Evolutionary conservation across 2,329 filamentous ascomycete species (phyloP).

Genomic region (Neurospora crassa): DNA sequence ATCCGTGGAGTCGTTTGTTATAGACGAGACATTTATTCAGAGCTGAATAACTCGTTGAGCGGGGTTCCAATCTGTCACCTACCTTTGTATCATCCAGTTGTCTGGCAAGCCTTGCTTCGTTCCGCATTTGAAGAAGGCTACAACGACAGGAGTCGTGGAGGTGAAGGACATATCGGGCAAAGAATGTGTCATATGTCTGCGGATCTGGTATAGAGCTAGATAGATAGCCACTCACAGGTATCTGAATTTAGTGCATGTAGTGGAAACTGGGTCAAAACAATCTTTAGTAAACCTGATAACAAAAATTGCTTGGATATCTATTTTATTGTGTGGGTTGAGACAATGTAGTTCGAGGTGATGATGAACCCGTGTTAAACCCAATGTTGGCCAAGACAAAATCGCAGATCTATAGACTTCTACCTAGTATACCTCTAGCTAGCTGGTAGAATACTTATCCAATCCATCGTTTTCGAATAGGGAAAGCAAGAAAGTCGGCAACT

Average conservation of each 20-base stretch:
- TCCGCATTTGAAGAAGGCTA: not conserved
- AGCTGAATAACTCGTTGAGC: too few relatives aligned
- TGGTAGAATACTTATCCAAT: too few relatives aligned
- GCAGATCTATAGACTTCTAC: not conserved
- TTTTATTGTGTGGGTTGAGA: too few relatives aligned
- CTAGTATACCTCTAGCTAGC: not conserved
- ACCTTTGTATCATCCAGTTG: not conserved
- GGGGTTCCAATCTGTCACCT: not conserved
- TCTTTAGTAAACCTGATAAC: not conserved
- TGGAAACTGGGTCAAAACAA: not conserved
- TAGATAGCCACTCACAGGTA: not conserved
- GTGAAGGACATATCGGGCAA: not conserved
- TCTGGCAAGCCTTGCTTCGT: not conserved
- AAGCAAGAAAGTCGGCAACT: not conserved
- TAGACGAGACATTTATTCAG: not conserved
- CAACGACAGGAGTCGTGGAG: not conserved
- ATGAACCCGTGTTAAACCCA: not conserved
- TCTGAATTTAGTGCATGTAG: not conserved
- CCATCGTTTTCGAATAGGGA: not conserved
- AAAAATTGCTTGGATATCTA: not conserved
- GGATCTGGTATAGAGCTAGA: not conserved
- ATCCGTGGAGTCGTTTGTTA: conserved; percentile 47
- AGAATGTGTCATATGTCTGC: not conserved
- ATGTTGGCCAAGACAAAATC: not conserved
- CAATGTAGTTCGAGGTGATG: not conserved